Conservation (phyloP, 2,329 filamentous ascomycete genomes). For the Fusarium praegraminearum region DNA sequence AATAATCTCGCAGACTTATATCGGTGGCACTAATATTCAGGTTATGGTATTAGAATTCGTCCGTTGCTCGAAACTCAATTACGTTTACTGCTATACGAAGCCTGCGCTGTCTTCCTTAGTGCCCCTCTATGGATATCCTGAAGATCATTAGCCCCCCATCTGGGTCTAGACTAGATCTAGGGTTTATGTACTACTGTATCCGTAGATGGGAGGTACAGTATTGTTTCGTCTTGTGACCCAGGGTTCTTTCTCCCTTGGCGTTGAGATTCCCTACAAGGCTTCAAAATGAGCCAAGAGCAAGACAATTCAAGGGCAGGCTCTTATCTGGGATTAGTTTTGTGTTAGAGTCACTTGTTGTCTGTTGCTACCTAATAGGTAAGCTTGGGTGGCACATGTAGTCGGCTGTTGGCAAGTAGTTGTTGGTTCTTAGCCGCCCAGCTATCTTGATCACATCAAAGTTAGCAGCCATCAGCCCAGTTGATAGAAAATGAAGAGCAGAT, state of each 20-base stretch:
- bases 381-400: slow-evolving; percentile 30
- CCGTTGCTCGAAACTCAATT: background rate
- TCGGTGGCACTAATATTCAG: background rate
- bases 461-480: slow-evolving; percentile 35
- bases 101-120: slow-evolving; percentile 3
- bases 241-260: slow-evolving; percentile 6
- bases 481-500: slow-evolving; percentile 37
- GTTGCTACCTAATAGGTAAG: background rate
- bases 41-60: background rate
- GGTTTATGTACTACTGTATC: background rate
- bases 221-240: slow-evolving; percentile 33
- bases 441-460: slow-evolving; percentile 43
- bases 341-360: slow-evolving; percentile 1
- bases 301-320: background rate
- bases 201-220: background rate
- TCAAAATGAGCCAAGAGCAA: background rate
- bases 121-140: slow-evolving; percentile 29
- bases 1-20: background rate
- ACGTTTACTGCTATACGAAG: background rate
- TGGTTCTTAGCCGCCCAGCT: slow-evolving; percentile 44
- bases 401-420: slow-evolving; percentile 36
- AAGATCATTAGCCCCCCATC: slow-evolving; percentile 29
- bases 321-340: background rate
- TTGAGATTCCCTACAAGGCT: background rate
- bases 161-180: slow-evolving; percentile 18